These are phyloP conservation scores for Cryptococcus sp. DNA, from an alignment of 1,284 basidiomycete species.

Conservation along the genomic window DNA sequence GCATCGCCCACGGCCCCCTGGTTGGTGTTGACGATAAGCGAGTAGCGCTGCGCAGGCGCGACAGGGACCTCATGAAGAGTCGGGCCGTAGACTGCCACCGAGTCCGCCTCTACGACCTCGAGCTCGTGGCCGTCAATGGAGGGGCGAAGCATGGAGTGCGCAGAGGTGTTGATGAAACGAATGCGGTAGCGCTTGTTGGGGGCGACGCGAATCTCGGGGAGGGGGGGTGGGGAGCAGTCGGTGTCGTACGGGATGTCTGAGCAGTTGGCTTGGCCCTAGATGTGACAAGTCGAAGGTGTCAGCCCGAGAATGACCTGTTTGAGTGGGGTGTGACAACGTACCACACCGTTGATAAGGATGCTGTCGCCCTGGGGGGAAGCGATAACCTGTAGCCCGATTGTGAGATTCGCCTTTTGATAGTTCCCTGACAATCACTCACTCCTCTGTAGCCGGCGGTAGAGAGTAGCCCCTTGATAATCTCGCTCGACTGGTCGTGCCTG, in stretches of 20 bases:
- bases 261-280: constrained; percentile 7
- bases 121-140: constrained; percentile 32
- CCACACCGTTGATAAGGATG: constrained; percentile 32
- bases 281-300: background rate
- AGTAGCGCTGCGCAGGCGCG: constrained; percentile 35
- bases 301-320: background rate
- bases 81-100: constrained; percentile 23
- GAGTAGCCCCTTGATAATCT: constrained; percentile 16
- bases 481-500: constrained; percentile 23
- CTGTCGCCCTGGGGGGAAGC: constrained; percentile 22
- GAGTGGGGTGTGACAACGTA: constrained; percentile 1
- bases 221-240: background rate
- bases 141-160: constrained; percentile 14
- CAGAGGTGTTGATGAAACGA: constrained; percentile 27
- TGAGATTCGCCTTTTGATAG: background rate
- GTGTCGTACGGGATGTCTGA: background rate
- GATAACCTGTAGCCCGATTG: constrained; percentile 5
- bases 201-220: constrained; percentile 17
- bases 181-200: constrained; percentile 17
- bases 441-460: constrained; percentile 13
- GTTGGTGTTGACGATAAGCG: constrained; percentile 34
- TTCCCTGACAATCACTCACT: constrained; percentile 7
- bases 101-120: constrained; percentile 33
- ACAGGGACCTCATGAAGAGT: constrained; percentile 24
- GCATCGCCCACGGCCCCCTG: constrained; percentile 18